phyloP scores from a whole-genome alignment of 176 grass and related monocot species.

The Lolium perenne region DNA sequence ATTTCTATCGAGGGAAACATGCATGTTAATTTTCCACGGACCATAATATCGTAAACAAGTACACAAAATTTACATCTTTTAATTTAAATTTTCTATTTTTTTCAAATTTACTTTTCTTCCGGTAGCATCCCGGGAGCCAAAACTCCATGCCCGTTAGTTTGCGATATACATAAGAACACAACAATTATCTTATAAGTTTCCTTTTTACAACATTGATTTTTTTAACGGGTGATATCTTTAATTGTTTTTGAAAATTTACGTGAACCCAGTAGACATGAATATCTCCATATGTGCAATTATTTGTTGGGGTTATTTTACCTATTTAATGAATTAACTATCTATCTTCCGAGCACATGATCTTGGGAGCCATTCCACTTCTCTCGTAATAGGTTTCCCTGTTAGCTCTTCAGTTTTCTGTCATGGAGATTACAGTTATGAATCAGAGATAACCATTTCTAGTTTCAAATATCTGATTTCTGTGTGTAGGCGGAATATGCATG shows the following conservation, averaged over 20 bases:
- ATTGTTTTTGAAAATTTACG: background rate
- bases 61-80: too few relatives aligned
- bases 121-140: too few relatives aligned
- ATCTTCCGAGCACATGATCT: background rate
- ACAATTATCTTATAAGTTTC: background rate
- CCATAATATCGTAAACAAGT: too few relatives aligned
- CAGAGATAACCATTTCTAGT: background rate
- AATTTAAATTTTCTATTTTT: too few relatives aligned
- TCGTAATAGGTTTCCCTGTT: background rate
- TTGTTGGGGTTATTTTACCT: background rate
- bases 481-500: too few relatives aligned
- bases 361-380: background rate
- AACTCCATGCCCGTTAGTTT: too few relatives aligned
- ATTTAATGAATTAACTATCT: background rate
- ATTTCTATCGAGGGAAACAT: too few relatives aligned
- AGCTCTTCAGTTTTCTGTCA: background rate
- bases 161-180: too few relatives aligned
- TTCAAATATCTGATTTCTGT: background rate
- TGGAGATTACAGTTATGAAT: background rate
- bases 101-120: too few relatives aligned
- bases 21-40: too few relatives aligned
- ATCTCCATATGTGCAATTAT: background rate
- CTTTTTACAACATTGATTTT: background rate
- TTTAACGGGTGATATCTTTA: too few relatives aligned
- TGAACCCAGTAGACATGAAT: background rate